These are phyloP conservation scores for Thamnidium elegans DNA, from an alignment of 192 early-diverging fungal species.

Conservation along the genomic window DNA sequence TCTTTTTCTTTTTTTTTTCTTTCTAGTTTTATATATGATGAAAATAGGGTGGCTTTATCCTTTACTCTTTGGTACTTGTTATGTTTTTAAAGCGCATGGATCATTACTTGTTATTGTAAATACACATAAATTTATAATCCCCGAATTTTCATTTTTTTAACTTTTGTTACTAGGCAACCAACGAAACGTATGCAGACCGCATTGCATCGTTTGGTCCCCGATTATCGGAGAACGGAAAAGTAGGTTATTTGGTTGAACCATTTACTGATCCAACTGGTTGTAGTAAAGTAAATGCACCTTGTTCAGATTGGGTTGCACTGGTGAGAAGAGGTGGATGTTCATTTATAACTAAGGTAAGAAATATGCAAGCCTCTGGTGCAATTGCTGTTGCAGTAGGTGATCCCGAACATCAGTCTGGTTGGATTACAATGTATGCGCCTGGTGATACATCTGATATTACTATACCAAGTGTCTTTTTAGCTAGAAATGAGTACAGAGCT, in stretches of 20 bases:
- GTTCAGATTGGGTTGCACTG: constrained; percentile 71
- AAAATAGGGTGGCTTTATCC: neutral
- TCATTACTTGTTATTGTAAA: constrained; percentile 24
- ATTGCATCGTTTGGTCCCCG: constrained; percentile 85
- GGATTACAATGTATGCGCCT: constrained; percentile 85
- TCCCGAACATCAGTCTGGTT: constrained; percentile 54
- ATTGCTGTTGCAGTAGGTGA: constrained; percentile 89
- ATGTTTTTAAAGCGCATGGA: neutral
- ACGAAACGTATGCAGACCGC: constrained; percentile 59
- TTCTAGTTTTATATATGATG: neutral
- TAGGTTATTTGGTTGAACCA: constrained; percentile 59
- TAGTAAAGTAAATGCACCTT: constrained; percentile 29
- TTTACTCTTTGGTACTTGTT: neutral
- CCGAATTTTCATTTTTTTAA: neutral
- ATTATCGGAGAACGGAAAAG: constrained; percentile 65
- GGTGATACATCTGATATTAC: constrained; percentile 78
- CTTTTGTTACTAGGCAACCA: constrained; percentile 43
- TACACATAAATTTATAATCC: neutral
- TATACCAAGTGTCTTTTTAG: constrained; percentile 90
- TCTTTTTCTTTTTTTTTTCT: neutral
- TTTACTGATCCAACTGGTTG: constrained; percentile 58
- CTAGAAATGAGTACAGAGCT: constrained; percentile 61
- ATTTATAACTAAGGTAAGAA: constrained; percentile 86
- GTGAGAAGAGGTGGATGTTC: constrained; percentile 86
- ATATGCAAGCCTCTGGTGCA: constrained; percentile 86